Percentiles rank a stretch among this genome's conserved stretches.
phyloP scores from a whole-genome alignment of 495 filamentous ascomycete genomes.

The Lepidopterella palustris region DNA sequence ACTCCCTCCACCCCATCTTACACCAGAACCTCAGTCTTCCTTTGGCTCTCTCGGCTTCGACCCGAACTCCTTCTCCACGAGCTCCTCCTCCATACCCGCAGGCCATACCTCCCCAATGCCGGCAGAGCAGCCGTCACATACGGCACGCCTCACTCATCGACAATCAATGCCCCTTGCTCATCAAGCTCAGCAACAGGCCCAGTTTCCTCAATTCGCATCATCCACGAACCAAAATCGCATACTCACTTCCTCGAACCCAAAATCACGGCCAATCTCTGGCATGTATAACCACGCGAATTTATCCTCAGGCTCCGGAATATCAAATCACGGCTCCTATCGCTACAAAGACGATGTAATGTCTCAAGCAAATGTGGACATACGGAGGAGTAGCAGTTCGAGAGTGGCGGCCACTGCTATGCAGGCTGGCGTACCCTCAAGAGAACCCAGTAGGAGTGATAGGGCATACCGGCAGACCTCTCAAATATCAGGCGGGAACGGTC shows the following conservation, averaged over 20 bases:
- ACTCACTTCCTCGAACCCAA: slow-evolving; percentile 3
- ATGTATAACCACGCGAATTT: slow-evolving; percentile 38
- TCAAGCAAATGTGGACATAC: slow-evolving; percentile 45
- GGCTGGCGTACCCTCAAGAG: slow-evolving; percentile 57
- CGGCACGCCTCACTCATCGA: slow-evolving; percentile 26
- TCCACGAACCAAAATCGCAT: slow-evolving; percentile 18
- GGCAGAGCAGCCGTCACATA: slow-evolving; percentile 9
- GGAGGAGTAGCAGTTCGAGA: slow-evolving; percentile 52
- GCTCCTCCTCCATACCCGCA: slow-evolving; percentile 11
- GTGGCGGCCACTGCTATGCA: slow-evolving; percentile 56
- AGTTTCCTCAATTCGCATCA: slow-evolving; percentile 44
- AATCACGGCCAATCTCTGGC: slow-evolving; percentile 29
- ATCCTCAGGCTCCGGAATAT: slow-evolving; percentile 32
- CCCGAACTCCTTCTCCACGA: slow-evolving; percentile 34
- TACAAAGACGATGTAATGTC: slow-evolving; percentile 35
- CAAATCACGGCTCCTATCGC: slow-evolving; percentile 32
- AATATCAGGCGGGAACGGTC: slow-evolving; percentile 48
- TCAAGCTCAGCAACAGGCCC: slow-evolving; percentile 33
- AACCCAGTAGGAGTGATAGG: slow-evolving; percentile 64
- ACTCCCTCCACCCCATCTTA: slow-evolving; percentile 2
- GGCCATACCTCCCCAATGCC: slow-evolving; percentile 11
- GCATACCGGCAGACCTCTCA: slow-evolving; percentile 55
- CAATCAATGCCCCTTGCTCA: slow-evolving; percentile 36
- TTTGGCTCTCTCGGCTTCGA: slow-evolving; percentile 36
- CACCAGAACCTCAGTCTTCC: slow-evolving; percentile 24